A percentile compares a stretch with the other conserved stretches of the same genome.
These are phyloP conservation scores for Limonium bicolor DNA, from an alignment of 148 eudicot genomes.

Conservation along the genomic window DNA sequence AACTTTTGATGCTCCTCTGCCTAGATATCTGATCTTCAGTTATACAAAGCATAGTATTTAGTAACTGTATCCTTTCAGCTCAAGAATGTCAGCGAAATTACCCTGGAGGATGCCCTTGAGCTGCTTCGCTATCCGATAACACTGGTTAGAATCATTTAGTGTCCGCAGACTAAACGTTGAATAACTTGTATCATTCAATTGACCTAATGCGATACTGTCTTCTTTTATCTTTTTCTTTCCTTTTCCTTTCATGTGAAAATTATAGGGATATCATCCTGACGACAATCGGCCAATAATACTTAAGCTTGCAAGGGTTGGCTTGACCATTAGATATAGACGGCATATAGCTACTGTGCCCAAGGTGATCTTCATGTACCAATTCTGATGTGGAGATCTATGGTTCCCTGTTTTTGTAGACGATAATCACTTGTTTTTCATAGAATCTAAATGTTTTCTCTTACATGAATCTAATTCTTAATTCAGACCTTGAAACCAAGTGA, in stretches of 20 bases:
- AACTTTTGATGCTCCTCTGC: not conserved
- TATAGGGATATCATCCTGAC: constrained; percentile 75
- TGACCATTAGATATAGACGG: constrained; percentile 56
- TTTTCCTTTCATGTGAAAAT: not conserved
- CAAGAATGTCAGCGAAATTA: constrained; percentile 40
- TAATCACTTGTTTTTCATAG: not conserved
- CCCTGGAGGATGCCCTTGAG: constrained; percentile 60
- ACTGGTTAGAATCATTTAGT: constrained; percentile 28
- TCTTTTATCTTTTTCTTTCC: not conserved
- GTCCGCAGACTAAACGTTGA: not conserved
- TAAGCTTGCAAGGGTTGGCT: constrained; percentile 50
- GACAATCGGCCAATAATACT: constrained; percentile 49
- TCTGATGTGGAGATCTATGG: not conserved
- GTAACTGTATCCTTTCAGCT: no score
- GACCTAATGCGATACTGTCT: not conserved
- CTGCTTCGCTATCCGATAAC: constrained; percentile 67
- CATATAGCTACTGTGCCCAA: constrained; percentile 55
- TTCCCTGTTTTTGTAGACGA: not conserved
- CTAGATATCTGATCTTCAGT: constrained; percentile 2
- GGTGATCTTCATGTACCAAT: constrained; percentile 21
- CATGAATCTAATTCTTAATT: constrained; percentile 1
- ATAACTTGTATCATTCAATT: not conserved
- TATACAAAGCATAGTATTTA: no score
- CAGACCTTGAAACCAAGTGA: constrained; percentile 43
- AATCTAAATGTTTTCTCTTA: not conserved